Evolutionary conservation across 768 basidiomycete genomes (phyloP), one percentile per base, ranked within the genome.

Genomic region (Kwoniella bestiolae): DNA sequence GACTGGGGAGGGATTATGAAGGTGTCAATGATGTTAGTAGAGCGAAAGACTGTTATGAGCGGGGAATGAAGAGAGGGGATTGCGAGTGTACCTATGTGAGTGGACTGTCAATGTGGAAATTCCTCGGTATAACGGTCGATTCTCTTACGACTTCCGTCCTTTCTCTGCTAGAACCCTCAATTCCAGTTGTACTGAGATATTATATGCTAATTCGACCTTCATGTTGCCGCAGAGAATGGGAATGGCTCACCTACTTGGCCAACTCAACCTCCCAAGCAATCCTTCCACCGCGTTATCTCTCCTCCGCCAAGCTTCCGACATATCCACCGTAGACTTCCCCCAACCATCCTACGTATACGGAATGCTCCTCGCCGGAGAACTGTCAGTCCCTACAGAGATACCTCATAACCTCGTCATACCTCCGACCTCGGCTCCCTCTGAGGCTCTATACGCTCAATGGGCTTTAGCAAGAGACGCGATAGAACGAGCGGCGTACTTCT

Each of bases 191-290:
- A n/a, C n/a, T n/a, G n/a, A n/a, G n/a, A n/a, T n/a, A n/a, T n/a
- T n/a, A n/a, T n/a, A n/a, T n/a, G n/a, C n/a, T n/a, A n/a, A n/a
- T n/a, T n/a, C n/a, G n/a, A n/a, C n/a, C n/a, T n/a, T n/a, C n/a
- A n/a, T n/a, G n/a, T n/a, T n/a, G n/a, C n/a, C n/a, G n/a, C n/a
- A 94, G 91, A 89, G 94, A 0, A 85, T 98, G 83, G 94, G 92
- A 0, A 94, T 95, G 89, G 94, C 93, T 0, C 85, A 93, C 75
- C 83, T 97, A 8, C 86, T 94, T 72, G 93, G 92, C 32, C 95
- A 98, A 77, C 88, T 97, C 21, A 85, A 85, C 9, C 83, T 91
- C 11, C 81, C 84, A 1, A 71, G 85, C 3, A 84, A 86, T 55
- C 85, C 86, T 0, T 78, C 85, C 11, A 75, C 79, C 2, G 94